Percentiles rank a stretch among this genome's conserved stretches.
These are phyloP conservation scores for Annulohypoxylon truncatum DNA, from an alignment of 2,329 filamentous ascomycete genomes.

Conservation along the genomic window DNA sequence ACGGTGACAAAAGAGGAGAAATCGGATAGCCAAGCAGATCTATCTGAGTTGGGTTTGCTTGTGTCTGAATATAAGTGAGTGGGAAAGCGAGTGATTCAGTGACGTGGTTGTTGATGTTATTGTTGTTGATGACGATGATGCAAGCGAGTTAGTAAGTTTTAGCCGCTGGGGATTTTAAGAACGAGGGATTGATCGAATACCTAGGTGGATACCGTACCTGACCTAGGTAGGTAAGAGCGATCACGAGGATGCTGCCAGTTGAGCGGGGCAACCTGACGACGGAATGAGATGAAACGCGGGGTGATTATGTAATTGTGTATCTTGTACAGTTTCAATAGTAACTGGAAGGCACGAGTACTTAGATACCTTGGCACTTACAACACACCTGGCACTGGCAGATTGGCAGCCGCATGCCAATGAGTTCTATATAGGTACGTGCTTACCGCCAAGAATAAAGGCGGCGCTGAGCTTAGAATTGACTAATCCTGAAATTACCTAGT, in stretches of 20 bases:
- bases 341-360: no score
- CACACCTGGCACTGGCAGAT: no score
- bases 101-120: neutral
- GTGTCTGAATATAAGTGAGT: neutral
- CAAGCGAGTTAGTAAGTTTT: neutral
- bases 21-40: neutral
- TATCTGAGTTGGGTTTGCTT: neutral
- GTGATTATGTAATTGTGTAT: conserved; percentile 10
- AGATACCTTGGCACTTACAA: no score
- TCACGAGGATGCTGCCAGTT: conserved; percentile 36
- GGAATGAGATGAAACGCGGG: conserved; percentile 37
- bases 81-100: conserved; percentile 13
- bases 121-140: conserved; percentile 14
- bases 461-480: conserved; percentile 13
- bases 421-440: neutral
- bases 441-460: neutral
- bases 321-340: neutral
- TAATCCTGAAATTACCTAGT: conserved; percentile 16
- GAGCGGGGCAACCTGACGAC: conserved; percentile 37
- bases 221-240: conserved; percentile 34
- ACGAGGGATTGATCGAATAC: conserved; percentile 17
- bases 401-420: neutral
- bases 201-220: conserved; percentile 20
- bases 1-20: neutral
- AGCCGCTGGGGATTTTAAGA: conserved; percentile 3